Evolutionary conservation across 2,329 filamentous ascomycete genomes (phyloP), one percentile per base, ranked within the genome.

Genomic region (Trichophyton mentagrophytes): DNA sequence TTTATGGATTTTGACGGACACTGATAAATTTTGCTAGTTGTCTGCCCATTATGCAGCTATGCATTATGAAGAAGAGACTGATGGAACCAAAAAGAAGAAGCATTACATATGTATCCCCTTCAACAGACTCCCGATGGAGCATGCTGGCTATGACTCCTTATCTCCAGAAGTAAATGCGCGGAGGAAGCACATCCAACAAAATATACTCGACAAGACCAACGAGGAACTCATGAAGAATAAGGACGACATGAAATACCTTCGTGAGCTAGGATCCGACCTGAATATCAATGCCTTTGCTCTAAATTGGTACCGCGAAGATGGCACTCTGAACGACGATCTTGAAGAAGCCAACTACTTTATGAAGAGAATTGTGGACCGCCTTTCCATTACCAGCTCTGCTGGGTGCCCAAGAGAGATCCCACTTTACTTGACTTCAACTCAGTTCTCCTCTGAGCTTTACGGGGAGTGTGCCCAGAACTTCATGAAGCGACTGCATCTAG

Each of bases 331-430:
- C 62, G 67, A 66, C 0, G 76, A 79, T 51, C 67, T 79, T 1
- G 76, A 77, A 61, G 77, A 79, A 63, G 77, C 77, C 3, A 80
- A 79, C 61, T 77, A 79, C 62, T 69, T 80, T 22, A 80, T 78
- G 72, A 71, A 70, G 61, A 68, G 73, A 3, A 73, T 80, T 7
- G 69, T 79, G 1, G 69, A 78, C 40, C 66, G 65, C 0, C 64
- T 79, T 0, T 78, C 76, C 0, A 73, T 79, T 56, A 38, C 33
- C 33, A 38, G 33, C 11, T 11, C 33, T 38, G 33, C 33, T 7
- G 33, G 33, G n/a, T 1, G 13, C 25, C 9, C 53, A 13, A 38
- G 33, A 13, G 33, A 38, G 33, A 38, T 38, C 9, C 33, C 33
- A 38, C 33, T 38, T 38, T 38, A 38, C 33, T 8, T 38, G 11